phyloP scores from a whole-genome alignment of 2,329 filamentous ascomycete genomes.

The Plectosphaerella sp. region DNA sequence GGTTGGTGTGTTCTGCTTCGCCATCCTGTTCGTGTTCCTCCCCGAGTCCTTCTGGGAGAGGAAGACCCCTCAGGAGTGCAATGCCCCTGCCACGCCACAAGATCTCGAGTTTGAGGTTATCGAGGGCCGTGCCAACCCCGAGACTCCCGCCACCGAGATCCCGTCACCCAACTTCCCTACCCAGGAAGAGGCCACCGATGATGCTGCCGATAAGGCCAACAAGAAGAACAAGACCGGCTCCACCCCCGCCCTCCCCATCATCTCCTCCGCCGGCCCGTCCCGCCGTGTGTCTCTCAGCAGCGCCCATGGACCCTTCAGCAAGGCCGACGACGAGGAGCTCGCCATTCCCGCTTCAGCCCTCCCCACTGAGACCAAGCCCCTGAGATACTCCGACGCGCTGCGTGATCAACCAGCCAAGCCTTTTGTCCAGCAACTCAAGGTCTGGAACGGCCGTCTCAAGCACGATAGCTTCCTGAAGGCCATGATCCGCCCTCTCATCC shows the following conservation, averaged over 20 bases:
- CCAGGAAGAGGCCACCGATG: neutral
- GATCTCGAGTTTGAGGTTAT: neutral
- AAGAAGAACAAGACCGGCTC: neutral
- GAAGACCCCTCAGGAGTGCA: slow-evolving; percentile 51
- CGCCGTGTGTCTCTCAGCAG: neutral
- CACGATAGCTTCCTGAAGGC: slow-evolving; percentile 77
- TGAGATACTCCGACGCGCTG: slow-evolving; percentile 65
- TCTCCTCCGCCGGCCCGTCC: neutral
- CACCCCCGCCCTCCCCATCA: neutral
- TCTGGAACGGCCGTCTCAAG: slow-evolving; percentile 74
- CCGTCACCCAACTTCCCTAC: neutral
- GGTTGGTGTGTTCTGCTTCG: slow-evolving; percentile 64
- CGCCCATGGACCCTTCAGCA: slow-evolving; percentile 15
- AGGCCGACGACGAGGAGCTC: slow-evolving; percentile 32
- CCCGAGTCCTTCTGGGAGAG: slow-evolving; percentile 97
- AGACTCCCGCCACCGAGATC: neutral
- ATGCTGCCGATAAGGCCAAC: neutral
- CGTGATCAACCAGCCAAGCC: slow-evolving; percentile 63
- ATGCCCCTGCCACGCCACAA: neutral
- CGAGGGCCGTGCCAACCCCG: neutral
- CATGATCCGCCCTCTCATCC: slow-evolving; percentile 73
- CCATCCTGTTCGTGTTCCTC: slow-evolving; percentile 81
- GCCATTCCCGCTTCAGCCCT: slow-evolving; percentile 26
- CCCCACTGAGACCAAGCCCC: slow-evolving; percentile 24
- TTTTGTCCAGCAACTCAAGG: slow-evolving; percentile 68